Evolutionary conservation across 441 rosid genomes (phyloP).

Genomic region (Adansonia grandidieri): DNA sequence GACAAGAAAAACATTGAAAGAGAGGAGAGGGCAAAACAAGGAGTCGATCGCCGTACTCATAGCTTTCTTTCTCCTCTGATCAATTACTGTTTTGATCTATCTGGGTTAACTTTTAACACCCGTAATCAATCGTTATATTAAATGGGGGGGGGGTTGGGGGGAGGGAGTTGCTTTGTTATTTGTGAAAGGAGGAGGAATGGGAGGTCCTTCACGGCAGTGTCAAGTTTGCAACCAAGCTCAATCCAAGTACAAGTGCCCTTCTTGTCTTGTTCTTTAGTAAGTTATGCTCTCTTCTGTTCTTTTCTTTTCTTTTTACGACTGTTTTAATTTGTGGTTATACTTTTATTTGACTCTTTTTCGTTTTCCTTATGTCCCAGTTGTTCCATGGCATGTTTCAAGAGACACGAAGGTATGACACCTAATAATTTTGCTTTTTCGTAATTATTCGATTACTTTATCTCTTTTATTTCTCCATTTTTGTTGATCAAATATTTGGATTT

Average conservation of each 20-base stretch:
- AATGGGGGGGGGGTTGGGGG: too few species aligned
- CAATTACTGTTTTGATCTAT: background rate
- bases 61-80: background rate
- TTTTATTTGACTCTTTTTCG: constrained; percentile 1
- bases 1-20: too few species aligned
- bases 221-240: too few species aligned
- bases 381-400: constrained; percentile 68
- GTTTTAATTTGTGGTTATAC: too few species aligned
- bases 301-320: too few species aligned
- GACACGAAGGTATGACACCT: constrained; percentile 30
- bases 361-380: constrained; percentile 54
- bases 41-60: background rate
- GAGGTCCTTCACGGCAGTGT: too few species aligned
- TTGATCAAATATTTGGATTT: background rate
- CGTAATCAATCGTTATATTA: too few species aligned
- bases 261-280: too few species aligned
- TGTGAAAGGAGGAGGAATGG: too few species aligned
- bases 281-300: too few species aligned
- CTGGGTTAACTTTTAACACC: background rate
- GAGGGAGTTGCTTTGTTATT: too few species aligned
- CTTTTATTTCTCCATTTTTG: background rate
- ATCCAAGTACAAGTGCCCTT: too few species aligned
- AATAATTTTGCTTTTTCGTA: background rate
- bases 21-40: background rate
- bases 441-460: background rate